Evolutionary conservation across 768 basidiomycete species (phyloP).

Genomic region (Trametopsis cervina): DNA sequence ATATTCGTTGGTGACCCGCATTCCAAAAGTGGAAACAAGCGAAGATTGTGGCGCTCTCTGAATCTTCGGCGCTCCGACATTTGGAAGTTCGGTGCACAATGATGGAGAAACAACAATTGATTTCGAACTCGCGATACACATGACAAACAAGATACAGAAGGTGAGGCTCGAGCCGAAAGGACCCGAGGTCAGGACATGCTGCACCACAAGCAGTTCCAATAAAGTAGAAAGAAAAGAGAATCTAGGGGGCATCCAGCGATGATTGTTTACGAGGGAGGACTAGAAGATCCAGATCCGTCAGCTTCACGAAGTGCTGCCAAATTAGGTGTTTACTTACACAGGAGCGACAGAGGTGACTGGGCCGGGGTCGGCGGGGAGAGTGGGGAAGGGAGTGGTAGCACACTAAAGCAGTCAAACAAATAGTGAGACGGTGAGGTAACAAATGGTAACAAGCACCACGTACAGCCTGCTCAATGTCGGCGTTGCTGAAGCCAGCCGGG

Average conservation of each 20-base stretch:
- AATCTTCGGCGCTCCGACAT: too few relatives aligned
- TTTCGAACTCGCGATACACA: not conserved
- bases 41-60: too few relatives aligned
- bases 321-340: conserved; percentile 18
- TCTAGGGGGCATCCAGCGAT: not conserved
- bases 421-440: not conserved
- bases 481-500: conserved; percentile 25
- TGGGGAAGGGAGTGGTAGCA: conserved; percentile 29
- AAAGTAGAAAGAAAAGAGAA: not conserved
- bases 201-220: not conserved
- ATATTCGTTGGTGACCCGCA: too few relatives aligned
- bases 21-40: too few relatives aligned
- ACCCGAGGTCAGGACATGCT: not conserved
- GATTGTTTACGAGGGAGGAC: conserved; percentile 10
- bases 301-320: not conserved
- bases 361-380: conserved; percentile 25
- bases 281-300: conserved; percentile 1
- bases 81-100: too few relatives aligned
- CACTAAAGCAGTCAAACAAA: conserved; percentile 19
- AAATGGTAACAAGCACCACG: not conserved
- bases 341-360: conserved; percentile 24
- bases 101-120: not conserved
- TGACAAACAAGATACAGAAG: not conserved
- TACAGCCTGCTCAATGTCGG: conserved; percentile 18
- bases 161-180: not conserved